Evolutionary conservation across 2,329 filamentous ascomycete species (phyloP), one percentile per base, ranked within the genome.

Genomic region (Mycocentrospora acerina): DNA sequence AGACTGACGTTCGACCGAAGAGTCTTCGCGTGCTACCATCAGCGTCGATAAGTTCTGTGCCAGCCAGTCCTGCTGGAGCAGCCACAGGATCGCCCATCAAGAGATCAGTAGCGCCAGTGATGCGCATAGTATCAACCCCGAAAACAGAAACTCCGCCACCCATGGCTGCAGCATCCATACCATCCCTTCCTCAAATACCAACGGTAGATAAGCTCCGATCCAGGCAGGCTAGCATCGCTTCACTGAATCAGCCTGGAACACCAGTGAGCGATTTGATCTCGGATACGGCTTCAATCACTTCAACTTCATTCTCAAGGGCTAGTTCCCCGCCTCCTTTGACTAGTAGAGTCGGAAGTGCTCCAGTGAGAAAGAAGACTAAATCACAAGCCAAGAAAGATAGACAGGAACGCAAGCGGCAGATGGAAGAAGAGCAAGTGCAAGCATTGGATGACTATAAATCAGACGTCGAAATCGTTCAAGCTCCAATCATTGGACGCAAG

Each of bases 311-410:
- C 24, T 88, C 87, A 11, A 79, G 86, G 29, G 81, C 86, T 12
- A 86, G 76, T 57, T 89, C 86, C 4, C 86, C 87, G 3, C 72
- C 73, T 17, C 85, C 59, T 5, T 34, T 83, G 7, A 78, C 78
- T 19, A 71, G 74, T 3, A 84, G 77, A 53, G 72, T 89, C 32
- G 86, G 86, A 4, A 81, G 81, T 31, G 85, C 85, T 4, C 81
- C 84, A 11, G 74, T 87, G 3, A 77, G 85, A 43, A 71, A 73
- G 15, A 86, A 84, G 30, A 89, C 86, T 7, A 90, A 90, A 71
- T 89, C 83, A 55, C 84, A 88, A 61, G 80, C 86, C 60, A 85
- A 86, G 60, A 91, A 90, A 66, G 81, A 87, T 56, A 80, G 83
- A 47, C 84, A 83, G 61, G 83, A 68, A 40, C 55, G 60, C 10